Conservation (phyloP, 176 grass and related monocot species). For the Oryza rufipogon region DNA sequence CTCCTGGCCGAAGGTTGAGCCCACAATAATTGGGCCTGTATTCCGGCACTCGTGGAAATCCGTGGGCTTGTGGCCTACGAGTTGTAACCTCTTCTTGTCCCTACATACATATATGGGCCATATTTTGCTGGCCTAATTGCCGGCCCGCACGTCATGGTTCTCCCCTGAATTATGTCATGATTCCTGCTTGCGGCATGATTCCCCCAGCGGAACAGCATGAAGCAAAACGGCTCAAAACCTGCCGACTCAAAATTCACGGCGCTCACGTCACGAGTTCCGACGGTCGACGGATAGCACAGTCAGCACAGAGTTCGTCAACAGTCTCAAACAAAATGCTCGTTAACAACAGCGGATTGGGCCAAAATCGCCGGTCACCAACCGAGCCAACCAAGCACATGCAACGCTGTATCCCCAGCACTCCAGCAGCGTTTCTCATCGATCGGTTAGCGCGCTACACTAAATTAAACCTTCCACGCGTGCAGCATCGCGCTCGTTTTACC, state of each 20-base stretch:
- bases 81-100: too few relatives aligned
- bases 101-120: too few relatives aligned
- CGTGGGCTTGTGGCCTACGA: too few relatives aligned
- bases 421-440: not conserved
- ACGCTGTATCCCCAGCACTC: not conserved
- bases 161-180: not conserved
- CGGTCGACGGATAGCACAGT: not conserved
- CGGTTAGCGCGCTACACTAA: constrained; percentile 4
- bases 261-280: not conserved
- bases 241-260: not conserved
- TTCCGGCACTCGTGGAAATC: too few relatives aligned
- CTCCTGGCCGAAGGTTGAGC: too few relatives aligned
- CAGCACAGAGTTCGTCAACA: not conserved
- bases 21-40: too few relatives aligned
- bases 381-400: not conserved
- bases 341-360: not conserved
- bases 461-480: constrained; percentile 19
- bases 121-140: too few relatives aligned
- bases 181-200: not conserved
- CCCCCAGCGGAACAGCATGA: not conserved
- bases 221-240: not conserved
- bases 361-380: not conserved
- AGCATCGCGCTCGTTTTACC: constrained; percentile 31
- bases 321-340: not conserved
- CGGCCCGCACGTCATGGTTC: too few relatives aligned